Conservation (phyloP, 2,329 filamentous ascomycete genomes). For the Emmonsia crescens region DNA sequence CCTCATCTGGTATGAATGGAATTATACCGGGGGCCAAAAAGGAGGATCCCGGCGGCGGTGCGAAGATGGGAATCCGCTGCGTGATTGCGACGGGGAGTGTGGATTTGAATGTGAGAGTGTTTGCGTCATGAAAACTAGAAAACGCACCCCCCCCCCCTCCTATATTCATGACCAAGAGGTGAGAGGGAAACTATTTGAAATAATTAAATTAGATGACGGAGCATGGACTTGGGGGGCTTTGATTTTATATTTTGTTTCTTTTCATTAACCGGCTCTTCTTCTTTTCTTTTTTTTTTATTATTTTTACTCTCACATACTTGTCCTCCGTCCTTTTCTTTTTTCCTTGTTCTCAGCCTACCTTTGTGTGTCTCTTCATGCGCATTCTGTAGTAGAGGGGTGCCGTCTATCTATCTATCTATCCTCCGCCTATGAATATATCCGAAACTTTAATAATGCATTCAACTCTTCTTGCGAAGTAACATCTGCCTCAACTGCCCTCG, state of each 20-base stretch:
- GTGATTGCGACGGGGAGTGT: slow-evolving; percentile 82
- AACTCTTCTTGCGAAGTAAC: too few relatives aligned
- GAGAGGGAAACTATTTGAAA: background rate
- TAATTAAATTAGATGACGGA: background rate
- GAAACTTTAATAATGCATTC: too few relatives aligned
- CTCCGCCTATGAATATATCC: background rate
- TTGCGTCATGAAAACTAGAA: slow-evolving; percentile 44
- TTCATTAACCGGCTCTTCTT: background rate
- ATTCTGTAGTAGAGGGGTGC: background rate
- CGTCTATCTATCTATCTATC: background rate
- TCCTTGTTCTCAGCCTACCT: background rate
- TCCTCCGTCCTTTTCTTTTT: background rate
- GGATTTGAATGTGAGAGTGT: slow-evolving; percentile 67
- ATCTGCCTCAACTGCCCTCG: too few relatives aligned
- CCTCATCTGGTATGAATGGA: slow-evolving; percentile 26
- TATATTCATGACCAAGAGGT: background rate
- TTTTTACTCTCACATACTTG: background rate
- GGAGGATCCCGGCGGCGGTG: slow-evolving; percentile 40
- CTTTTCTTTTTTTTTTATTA: background rate
- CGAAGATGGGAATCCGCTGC: slow-evolving; percentile 60
- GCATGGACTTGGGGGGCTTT: background rate
- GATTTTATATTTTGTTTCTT: background rate
- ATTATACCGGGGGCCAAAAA: slow-evolving; percentile 32
- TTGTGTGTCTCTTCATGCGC: background rate
- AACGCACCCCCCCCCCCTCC: background rate